Evolutionary conservation across 139 green algal species (phyloP), one percentile per base, ranked within the genome.

Genomic region (Astrephomene gubernaculifera): DNA sequence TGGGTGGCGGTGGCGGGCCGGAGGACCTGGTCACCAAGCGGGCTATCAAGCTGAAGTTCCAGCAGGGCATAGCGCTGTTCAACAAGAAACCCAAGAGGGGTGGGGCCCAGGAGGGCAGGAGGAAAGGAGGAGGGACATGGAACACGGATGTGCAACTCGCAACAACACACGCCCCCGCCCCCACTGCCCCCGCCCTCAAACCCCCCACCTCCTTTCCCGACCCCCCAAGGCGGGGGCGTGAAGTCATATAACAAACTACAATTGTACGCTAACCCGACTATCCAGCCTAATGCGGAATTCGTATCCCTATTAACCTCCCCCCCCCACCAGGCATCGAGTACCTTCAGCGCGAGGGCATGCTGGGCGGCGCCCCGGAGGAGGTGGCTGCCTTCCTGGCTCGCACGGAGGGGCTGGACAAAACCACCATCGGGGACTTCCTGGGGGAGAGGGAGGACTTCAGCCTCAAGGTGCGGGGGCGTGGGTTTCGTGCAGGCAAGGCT

Each of bases 71-170:
- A 14, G 88, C 86, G 41, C 92, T 98, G 61, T 99, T 99, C 93
- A 99, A 99, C 87, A 94, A 95, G 71, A 99, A 99, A 89, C 97
- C 98, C 33, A 96, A 96, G 79, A 99, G 99, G 89, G 98, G 97
- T 87, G 22, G 57, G 57, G 17, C 49, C 49, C 12, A 57, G 49
- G 17, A 57, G 49, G 49, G 49, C 49, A 17, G 49, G 17, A 39
- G 60, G 49, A n/a, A n/a, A n/a, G n/a, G n/a, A n/a, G n/a, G n/a
- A n/a, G n/a, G n/a, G n/a, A n/a, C n/a, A n/a, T n/a, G n/a, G n/a
- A n/a, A n/a, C n/a, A n/a, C n/a, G n/a, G n/a, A n/a, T n/a, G n/a
- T n/a, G n/a, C n/a, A n/a, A n/a, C n/a, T n/a, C n/a, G n/a, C n/a
- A n/a, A n/a, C n/a, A n/a, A n/a, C n/a, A n/a, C n/a, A n/a, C n/a